phyloP scores from a whole-genome alignment of 2,329 filamentous ascomycete genomes.

The Diaporthe citri region DNA sequence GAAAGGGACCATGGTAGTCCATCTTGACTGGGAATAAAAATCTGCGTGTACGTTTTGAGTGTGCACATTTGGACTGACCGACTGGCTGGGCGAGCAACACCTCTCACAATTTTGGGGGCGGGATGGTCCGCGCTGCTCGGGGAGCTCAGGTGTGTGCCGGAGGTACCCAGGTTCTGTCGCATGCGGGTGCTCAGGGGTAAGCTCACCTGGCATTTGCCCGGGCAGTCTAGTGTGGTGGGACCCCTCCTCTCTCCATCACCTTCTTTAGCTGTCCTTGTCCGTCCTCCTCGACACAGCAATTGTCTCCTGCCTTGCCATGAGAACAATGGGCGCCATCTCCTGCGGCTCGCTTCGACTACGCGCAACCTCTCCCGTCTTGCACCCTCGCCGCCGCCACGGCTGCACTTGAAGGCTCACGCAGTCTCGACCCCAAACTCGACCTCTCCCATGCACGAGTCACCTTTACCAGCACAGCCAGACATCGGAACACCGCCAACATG shows the following conservation, averaged over 20 bases:
- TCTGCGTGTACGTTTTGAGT: background rate
- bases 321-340: constrained; percentile 26
- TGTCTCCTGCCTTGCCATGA: constrained; percentile 15
- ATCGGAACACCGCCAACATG: constrained; percentile 49
- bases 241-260: background rate
- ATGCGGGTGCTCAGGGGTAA: constrained; percentile 24
- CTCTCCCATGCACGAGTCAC: background rate
- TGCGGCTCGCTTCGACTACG: constrained; percentile 9
- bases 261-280: constrained; percentile 4
- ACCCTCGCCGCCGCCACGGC: background rate
- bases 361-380: background rate
- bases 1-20: background rate
- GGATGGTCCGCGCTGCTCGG: background rate
- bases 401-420: constrained; percentile 15
- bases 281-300: background rate
- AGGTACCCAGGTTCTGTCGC: constrained; percentile 3
- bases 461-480: background rate
- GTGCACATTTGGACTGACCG: background rate
- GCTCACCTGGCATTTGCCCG: constrained; percentile 4
- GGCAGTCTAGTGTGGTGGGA: constrained; percentile 15
- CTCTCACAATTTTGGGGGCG: background rate
- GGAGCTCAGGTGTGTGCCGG: background rate
- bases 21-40: background rate
- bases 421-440: background rate
- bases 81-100: background rate